phyloP scores from a whole-genome alignment of 345 rosid genomes.

The Dimocarpus longan region DNA sequence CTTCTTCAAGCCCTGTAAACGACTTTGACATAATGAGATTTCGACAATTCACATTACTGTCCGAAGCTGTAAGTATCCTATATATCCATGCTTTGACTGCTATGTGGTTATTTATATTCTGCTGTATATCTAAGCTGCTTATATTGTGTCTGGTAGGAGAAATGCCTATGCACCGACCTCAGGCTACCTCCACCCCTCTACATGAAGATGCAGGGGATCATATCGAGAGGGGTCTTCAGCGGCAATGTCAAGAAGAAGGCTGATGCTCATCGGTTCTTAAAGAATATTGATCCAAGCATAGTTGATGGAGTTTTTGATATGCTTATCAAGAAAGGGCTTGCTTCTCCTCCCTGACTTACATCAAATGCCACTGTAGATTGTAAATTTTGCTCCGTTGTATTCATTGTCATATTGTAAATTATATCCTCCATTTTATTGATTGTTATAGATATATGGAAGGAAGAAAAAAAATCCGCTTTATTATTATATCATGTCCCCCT shows the following conservation, averaged over 20 bases:
- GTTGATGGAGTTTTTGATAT: slow-evolving; percentile 86
- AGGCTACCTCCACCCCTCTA: slow-evolving; percentile 74
- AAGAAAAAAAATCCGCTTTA: no score
- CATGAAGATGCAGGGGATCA: slow-evolving; percentile 83
- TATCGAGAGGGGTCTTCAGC: slow-evolving; percentile 69
- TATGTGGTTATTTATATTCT: background rate
- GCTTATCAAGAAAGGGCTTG: slow-evolving; percentile 92
- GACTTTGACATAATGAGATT: slow-evolving; percentile 62
- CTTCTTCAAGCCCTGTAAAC: slow-evolving; percentile 62
- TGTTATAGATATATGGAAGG: no score
- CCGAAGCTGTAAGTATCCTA: slow-evolving; percentile 69
- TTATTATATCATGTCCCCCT: no score
- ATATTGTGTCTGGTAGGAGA: slow-evolving; percentile 64
- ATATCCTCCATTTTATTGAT: background rate
- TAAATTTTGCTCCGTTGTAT: no score
- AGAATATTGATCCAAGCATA: slow-evolving; percentile 67
- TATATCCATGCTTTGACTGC: background rate
- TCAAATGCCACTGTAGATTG: background rate
- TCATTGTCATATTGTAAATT: no score
- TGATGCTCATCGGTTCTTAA: slow-evolving; percentile 74
- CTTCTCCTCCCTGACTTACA: slow-evolving; percentile 43
- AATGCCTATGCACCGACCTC: slow-evolving; percentile 70
- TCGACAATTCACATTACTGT: slow-evolving; percentile 64
- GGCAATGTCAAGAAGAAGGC: slow-evolving; percentile 74
- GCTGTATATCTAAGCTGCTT: background rate